Percentiles rank a stretch among this genome's conserved stretches.
Evolutionary conservation across 345 rosid genomes (phyloP).

Genomic region (Syzygium oleosum): DNA sequence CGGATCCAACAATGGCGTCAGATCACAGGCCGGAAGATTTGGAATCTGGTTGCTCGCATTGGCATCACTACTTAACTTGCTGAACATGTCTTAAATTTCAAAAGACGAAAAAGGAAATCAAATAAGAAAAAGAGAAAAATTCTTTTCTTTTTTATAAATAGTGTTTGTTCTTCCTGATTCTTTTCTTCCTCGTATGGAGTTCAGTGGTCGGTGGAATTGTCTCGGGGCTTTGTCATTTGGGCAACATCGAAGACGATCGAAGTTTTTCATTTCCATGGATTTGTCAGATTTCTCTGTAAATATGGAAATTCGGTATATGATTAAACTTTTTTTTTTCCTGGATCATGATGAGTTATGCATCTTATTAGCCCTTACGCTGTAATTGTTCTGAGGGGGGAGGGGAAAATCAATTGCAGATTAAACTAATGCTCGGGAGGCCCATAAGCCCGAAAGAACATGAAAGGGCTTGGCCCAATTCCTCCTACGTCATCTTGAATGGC

Average conservation of each 20-base stretch:
- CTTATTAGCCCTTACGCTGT: not conserved
- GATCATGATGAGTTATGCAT: not conserved
- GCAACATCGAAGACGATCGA: not conserved
- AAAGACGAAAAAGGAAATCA: not conserved
- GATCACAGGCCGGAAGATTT: constrained; percentile 22
- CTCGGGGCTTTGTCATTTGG: too few species aligned
- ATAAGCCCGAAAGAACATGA: not conserved
- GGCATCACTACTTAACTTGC: constrained; percentile 6
- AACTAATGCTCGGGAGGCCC: not conserved
- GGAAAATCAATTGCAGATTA: not conserved
- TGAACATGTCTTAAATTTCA: not conserved
- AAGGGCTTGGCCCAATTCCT: not conserved
- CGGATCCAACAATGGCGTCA: constrained; percentile 27
- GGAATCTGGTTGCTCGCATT: constrained; percentile 20
- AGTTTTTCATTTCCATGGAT: not conserved
- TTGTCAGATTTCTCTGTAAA: not conserved
- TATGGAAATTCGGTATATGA: not conserved
- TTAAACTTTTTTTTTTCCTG: not conserved
- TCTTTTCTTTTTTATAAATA: not conserved
- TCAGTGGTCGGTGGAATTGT: not conserved
- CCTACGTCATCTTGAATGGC: not conserved
- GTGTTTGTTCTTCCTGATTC: not conserved
- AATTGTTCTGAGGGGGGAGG: not conserved
- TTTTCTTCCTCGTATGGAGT: not conserved
- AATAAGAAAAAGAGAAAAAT: not conserved